Evolutionary conservation across 495 filamentous ascomycete genomes (phyloP), one percentile per base, ranked within the genome.

Genomic region (Penicillium maclennaniae): DNA sequence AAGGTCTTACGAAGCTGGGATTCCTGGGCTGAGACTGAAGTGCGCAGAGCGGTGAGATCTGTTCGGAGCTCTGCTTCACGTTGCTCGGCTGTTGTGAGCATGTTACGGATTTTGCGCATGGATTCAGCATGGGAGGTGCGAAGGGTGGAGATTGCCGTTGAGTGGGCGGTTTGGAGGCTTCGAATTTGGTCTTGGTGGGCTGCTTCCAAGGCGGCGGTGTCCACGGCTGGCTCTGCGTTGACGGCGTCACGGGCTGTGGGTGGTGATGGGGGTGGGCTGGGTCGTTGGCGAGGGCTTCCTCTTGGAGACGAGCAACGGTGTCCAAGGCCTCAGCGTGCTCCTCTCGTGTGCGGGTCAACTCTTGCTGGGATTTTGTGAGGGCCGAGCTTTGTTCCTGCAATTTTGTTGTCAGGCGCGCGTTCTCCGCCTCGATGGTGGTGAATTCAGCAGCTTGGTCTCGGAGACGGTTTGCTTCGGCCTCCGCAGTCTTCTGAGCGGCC

Each of bases 231-330:
- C 19, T 63, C 53, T 46, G 47, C 14, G 44, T 55, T 26, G 28
- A 9, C 21, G 17, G 47, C 27, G n/a, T 36, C 49, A 21, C 41
- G 68, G 7, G 52, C 28, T 31, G 16, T 45, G 41, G 60, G 65
- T 20, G 63, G 66, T 39, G 64, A 65, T 6, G 54, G 63, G n/a
- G 61, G 65, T 41, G 66, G 62, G 45, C 58, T 66, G 14, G 63
- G 61, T 45, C 67, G 69, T 45, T 68, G 62, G 21, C 38, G 8
- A 60, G 78, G 61, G 87, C 89, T 65, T 96, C 90, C 52, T 93
- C 89, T 63, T 93, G 89, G 61, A 97, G 80, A 45, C 89, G 82
- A 65, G 95, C 91, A 69, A 92, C 84, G 58, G 88, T 97, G 45
- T 83, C 80, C 0, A 85, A 79, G 20, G 64, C 65, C 40, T 66